phyloP scores from a whole-genome alignment of 1,139 yeast species.

The Suhomyces taliae region DNA sequence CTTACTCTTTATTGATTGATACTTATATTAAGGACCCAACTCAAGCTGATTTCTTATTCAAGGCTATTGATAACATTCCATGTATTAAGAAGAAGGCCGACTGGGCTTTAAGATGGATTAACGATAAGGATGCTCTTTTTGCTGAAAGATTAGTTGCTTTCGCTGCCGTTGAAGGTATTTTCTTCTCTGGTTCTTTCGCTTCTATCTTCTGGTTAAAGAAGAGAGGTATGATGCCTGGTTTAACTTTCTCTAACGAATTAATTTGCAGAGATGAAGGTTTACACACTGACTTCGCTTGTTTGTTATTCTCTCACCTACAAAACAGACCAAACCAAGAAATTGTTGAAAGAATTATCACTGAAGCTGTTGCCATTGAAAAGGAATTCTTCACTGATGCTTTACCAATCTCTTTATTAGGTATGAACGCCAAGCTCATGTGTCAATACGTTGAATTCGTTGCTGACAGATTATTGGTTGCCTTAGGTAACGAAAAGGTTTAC shows the following conservation, averaged over 20 bases:
- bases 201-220: constrained; percentile 97
- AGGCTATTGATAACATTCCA: constrained; percentile 92
- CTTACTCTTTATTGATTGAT: constrained; percentile 91
- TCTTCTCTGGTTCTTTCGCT: constrained; percentile 97
- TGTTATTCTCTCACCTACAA: constrained; percentile 87
- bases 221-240: constrained; percentile 98
- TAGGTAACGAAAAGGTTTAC: constrained; percentile 88
- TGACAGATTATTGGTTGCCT: constrained; percentile 84
- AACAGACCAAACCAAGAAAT: constrained; percentile 80
- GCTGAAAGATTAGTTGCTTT: constrained; percentile 97
- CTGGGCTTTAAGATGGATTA: constrained; percentile 97
- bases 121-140: constrained; percentile 80
- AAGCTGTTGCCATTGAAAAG: constrained; percentile 94
- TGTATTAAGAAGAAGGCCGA: constrained; percentile 95
- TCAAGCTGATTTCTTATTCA: constrained; percentile 84
- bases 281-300: constrained; percentile 97
- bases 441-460: constrained; percentile 98
- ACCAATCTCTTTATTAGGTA: constrained; percentile 88
- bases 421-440: constrained; percentile 90
- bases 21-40: constrained; percentile 93
- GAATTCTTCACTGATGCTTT: constrained; percentile 92
- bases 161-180: constrained; percentile 98
- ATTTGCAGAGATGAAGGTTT: constrained; percentile 98
- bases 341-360: constrained; percentile 83
- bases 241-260: constrained; percentile 93